phyloP scores from a whole-genome alignment of 2,329 filamentous ascomycete species.

The Microascus cirrosus region DNA sequence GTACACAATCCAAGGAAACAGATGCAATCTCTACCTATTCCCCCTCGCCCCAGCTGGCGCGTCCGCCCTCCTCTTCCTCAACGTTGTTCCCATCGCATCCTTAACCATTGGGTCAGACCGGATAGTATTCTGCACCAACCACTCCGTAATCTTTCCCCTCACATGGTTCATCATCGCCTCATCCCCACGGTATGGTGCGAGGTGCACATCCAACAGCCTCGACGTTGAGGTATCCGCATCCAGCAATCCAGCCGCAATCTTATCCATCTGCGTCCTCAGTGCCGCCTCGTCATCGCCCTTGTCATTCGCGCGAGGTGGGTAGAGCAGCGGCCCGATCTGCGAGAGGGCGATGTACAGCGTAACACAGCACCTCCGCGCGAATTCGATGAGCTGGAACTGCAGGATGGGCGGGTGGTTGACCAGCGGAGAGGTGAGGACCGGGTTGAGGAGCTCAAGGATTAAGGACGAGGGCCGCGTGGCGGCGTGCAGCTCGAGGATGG shows the following conservation, averaged over 20 bases:
- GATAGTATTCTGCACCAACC: conserved; percentile 79
- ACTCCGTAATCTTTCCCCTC: conserved; percentile 59
- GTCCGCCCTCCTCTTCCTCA: conserved; percentile 51
- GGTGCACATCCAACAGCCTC: conserved; percentile 64
- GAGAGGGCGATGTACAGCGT: conserved; percentile 75
- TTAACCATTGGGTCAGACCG: conserved; percentile 70
- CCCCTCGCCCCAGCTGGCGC: conserved; percentile 51
- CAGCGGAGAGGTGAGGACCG: conserved; percentile 20
- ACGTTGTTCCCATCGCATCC: conserved; percentile 60
- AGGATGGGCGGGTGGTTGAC: conserved; percentile 51
- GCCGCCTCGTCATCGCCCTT: conserved; percentile 30
- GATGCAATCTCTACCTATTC: background rate
- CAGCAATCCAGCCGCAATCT: conserved; percentile 49
- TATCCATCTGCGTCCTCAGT: conserved; percentile 51
- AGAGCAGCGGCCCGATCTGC: conserved; percentile 63
- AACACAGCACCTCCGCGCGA: conserved; percentile 65
- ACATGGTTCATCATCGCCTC: conserved; percentile 33
- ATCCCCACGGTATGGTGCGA: conserved; percentile 72
- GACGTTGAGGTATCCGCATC: conserved; percentile 58
- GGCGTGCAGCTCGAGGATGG: conserved; percentile 44
- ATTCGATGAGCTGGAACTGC: conserved; percentile 71
- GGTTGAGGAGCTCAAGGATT: conserved; percentile 30
- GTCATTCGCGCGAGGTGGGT: conserved; percentile 14
- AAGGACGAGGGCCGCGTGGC: conserved; percentile 45
- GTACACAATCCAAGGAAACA: background rate